These are phyloP conservation scores for Xylona heveae DNA, from an alignment of 495 filamentous ascomycete genomes.

Conservation along the genomic window DNA sequence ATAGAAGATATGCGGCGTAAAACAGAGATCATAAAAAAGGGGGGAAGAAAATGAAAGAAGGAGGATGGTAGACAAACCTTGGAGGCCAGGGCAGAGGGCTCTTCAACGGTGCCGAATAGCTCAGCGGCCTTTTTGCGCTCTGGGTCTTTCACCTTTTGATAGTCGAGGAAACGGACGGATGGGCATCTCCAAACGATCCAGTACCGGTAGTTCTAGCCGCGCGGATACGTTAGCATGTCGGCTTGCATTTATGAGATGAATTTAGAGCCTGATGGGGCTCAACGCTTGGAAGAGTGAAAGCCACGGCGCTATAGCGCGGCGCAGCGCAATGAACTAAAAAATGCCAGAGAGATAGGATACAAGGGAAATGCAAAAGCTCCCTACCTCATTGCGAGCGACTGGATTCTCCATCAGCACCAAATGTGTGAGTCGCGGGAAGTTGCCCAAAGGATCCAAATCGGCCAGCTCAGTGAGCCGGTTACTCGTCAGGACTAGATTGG, in stretches of 20 bases:
- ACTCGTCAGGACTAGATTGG: conserved; percentile 52
- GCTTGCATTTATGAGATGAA: too few species aligned
- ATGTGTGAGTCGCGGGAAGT: conserved; percentile 50
- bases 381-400: conserved; percentile 75
- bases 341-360: too few species aligned
- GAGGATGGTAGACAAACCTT: conserved; percentile 32
- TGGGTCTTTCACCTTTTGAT: conserved; percentile 66
- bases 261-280: too few species aligned
- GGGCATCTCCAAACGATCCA: conserved; percentile 82
- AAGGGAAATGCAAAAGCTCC: conserved; percentile 11
- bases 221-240: too few species aligned
- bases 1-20: too few species aligned
- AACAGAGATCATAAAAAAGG: background rate
- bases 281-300: too few species aligned
- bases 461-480: conserved; percentile 63
- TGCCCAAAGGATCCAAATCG: conserved; percentile 68
- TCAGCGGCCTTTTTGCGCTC: conserved; percentile 57
- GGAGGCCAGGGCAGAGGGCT: conserved; percentile 61
- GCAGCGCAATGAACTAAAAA: too few species aligned
- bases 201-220: conserved; percentile 82
- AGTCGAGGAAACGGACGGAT: conserved; percentile 78
- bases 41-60: background rate
- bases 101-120: conserved; percentile 58
- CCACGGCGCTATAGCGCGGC: too few species aligned
- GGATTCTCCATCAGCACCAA: conserved; percentile 72